phyloP scores from a whole-genome alignment of 768 basidiomycete genomes.

The Mycena venus region DNA sequence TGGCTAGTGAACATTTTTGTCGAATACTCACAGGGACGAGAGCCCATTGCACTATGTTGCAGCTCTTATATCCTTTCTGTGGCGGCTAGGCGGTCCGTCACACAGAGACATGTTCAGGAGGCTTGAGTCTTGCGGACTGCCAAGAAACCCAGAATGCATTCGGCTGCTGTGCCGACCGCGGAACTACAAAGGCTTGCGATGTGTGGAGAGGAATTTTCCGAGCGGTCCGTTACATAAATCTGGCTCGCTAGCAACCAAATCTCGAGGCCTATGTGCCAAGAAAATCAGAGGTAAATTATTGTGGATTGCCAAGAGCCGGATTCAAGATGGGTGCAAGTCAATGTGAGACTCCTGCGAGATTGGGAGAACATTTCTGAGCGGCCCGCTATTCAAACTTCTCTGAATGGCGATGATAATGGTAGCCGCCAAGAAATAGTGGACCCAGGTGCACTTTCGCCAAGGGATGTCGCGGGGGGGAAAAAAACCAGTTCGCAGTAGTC shows the following conservation, averaged over 20 bases:
- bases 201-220: not conserved
- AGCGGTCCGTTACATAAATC: not conserved
- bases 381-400: not conserved
- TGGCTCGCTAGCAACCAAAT: not conserved
- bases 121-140: not conserved
- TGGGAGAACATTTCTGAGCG: not conserved
- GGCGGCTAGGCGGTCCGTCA: not conserved
- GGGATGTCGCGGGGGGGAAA: not conserved
- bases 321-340: not conserved
- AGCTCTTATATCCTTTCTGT: not conserved
- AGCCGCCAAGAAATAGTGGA: not conserved
- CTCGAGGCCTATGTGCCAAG: not conserved
- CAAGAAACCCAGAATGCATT: not conserved
- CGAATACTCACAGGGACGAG: not conserved
- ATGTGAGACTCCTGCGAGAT: not conserved
- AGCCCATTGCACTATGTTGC: not conserved
- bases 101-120: not conserved
- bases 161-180: not conserved
- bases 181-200: not conserved
- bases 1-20: constrained; percentile 8
- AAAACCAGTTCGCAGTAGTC: not conserved
- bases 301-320: not conserved
- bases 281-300: not conserved
- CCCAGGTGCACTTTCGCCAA: not conserved
- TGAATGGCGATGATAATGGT: not conserved